Percentiles rank a stretch among this genome's conserved stretches.
Conservation (phyloP, 2,329 filamentous ascomycete genomes). For the Tolypocladium sp. region DNA sequence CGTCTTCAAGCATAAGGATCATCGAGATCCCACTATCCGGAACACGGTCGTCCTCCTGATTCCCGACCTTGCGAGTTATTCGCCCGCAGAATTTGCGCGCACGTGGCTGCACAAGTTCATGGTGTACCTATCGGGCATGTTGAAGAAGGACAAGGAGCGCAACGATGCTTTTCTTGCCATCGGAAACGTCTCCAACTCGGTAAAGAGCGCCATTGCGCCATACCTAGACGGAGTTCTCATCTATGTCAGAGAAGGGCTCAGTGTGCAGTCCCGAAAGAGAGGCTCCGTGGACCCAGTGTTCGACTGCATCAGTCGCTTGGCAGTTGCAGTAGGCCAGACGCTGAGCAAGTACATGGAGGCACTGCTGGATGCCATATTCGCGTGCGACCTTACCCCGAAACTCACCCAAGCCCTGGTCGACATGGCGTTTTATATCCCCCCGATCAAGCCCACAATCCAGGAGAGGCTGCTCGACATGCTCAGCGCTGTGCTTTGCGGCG, state of each 20-base stretch:
- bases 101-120: constrained; percentile 92
- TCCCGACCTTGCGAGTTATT: constrained; percentile 85
- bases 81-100: constrained; percentile 79
- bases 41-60: constrained; percentile 87
- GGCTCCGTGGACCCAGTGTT: constrained; percentile 74
- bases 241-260: constrained; percentile 85
- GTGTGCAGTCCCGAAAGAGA: constrained; percentile 61
- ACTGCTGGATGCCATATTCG: constrained; percentile 90
- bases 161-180: constrained; percentile 94
- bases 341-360: constrained; percentile 98
- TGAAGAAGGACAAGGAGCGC: constrained; percentile 90
- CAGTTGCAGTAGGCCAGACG: constrained; percentile 89
- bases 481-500: constrained; percentile 84
- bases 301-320: constrained; percentile 93
- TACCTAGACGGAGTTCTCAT: constrained; percentile 92
- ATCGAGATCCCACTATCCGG: constrained; percentile 77
- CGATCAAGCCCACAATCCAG: constrained; percentile 86
- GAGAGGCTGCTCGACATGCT: constrained; percentile 90
- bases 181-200: constrained; percentile 90
- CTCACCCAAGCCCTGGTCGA: constrained; percentile 93
- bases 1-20: constrained; percentile 85
- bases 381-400: constrained; percentile 87
- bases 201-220: constrained; percentile 88
- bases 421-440: constrained; percentile 97
- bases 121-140: constrained; percentile 85